phyloP scores from a whole-genome alignment of 352 stramenopile genomes.

The Phytophthora ramorum region DNA sequence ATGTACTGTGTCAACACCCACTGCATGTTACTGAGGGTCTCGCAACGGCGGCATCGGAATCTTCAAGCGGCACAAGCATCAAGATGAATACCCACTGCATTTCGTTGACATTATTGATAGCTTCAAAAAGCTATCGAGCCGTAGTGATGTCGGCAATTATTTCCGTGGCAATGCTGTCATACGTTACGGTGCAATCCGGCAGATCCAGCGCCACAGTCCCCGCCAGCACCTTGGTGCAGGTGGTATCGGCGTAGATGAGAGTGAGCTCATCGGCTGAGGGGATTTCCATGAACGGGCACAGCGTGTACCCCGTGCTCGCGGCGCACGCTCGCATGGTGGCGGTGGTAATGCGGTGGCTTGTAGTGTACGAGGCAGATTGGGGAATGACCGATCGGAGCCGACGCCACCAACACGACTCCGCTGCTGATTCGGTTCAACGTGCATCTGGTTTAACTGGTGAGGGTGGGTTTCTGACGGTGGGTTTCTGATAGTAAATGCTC shows the following conservation, averaged over 20 bases:
- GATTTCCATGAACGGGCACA: conserved; percentile 36
- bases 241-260: conserved; percentile 30
- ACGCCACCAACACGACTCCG: conserved; percentile 1
- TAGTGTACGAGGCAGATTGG: conserved; percentile 12
- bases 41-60: background rate
- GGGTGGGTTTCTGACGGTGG: background rate
- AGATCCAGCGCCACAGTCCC: conserved; percentile 27
- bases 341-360: no score
- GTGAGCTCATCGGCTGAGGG: conserved; percentile 25
- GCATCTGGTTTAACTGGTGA: conserved; percentile 12
- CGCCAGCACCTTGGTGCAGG: conserved; percentile 34
- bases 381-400: conserved; percentile 19
- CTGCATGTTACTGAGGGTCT: no score
- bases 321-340: no score
- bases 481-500: background rate
- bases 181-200: conserved; percentile 37
- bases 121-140: background rate
- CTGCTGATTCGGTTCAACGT: conserved; percentile 7
- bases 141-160: conserved; percentile 7
- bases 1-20: no score
- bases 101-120: conserved; percentile 17
- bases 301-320: conserved; percentile 34
- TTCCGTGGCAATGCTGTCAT: conserved; percentile 28
- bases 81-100: conserved; percentile 9
- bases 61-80: conserved; percentile 5